phyloP scores from a whole-genome alignment of 768 basidiomycete genomes.

The Panaeolus cyanescens region DNA sequence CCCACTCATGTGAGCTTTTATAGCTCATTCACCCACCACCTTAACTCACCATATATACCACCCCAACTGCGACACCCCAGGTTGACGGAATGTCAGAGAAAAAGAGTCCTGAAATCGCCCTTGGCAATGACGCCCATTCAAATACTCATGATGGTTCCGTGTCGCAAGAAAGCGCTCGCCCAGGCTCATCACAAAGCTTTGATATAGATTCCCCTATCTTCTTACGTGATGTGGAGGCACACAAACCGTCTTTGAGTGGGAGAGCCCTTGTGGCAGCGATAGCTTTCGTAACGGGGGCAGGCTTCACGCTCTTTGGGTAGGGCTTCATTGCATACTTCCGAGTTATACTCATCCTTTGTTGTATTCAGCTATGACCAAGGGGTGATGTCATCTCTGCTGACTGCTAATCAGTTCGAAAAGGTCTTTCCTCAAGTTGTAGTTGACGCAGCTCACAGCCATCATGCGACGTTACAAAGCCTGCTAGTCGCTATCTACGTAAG shows the following conservation, averaged over 20 bases:
- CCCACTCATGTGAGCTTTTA: background rate
- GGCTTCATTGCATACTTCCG: conserved; percentile 5
- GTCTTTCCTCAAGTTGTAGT: conserved; percentile 58
- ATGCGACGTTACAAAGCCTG: conserved; percentile 61
- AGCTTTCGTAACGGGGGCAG: conserved; percentile 58
- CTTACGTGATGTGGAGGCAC: conserved; percentile 33
- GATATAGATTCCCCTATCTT: conserved; percentile 26
- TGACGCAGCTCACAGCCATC: conserved; percentile 35
- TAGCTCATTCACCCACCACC: background rate
- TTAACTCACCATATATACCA: background rate
- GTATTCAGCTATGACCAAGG: conserved; percentile 64
- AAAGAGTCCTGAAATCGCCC: background rate
- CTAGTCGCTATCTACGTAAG: conserved; percentile 60
- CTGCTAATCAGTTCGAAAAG: conserved; percentile 55
- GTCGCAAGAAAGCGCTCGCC: background rate
- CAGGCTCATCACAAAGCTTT: background rate
- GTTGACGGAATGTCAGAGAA: background rate
- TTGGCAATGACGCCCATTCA: background rate
- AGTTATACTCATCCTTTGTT: background rate
- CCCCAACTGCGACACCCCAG: background rate
- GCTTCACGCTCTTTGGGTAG: conserved; percentile 65
- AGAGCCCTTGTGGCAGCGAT: conserved; percentile 45
- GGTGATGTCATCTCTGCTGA: conserved; percentile 68
- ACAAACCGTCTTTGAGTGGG: conserved; percentile 41
- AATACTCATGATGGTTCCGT: background rate